These are phyloP conservation scores for Linnemannia elongata DNA, from an alignment of 192 early-diverging fungal species.

Conservation along the genomic window DNA sequence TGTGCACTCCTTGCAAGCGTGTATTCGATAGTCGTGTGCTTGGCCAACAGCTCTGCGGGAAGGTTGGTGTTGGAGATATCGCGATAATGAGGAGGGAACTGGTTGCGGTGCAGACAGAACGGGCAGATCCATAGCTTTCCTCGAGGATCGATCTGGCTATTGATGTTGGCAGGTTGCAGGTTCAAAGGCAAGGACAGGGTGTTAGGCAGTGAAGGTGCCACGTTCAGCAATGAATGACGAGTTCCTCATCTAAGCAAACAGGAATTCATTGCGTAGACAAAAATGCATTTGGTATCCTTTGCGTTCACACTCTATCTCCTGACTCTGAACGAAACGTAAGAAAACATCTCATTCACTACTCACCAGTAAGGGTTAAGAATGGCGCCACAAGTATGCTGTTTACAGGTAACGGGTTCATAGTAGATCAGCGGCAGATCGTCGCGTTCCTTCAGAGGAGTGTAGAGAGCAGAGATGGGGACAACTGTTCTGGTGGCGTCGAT, in stretches of 20 bases:
- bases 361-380: constrained; percentile 99
- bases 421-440: constrained; percentile 85
- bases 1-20: constrained; percentile 87
- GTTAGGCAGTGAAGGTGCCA: neutral
- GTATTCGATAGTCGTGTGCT: constrained; percentile 98
- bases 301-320: no score
- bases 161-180: neutral
- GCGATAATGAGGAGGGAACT: constrained; percentile 97
- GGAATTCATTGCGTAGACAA: neutral
- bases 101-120: constrained; percentile 97
- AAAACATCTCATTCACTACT: constrained; percentile 14
- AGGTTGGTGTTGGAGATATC: constrained; percentile 94
- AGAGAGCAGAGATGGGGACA: constrained; percentile 92
- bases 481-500: constrained; percentile 95
- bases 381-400: constrained; percentile 89
- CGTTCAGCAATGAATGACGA: neutral
- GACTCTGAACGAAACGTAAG: neutral
- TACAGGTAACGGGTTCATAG: constrained; percentile 99
- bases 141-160: constrained; percentile 95
- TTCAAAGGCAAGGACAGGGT: neutral
- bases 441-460: constrained; percentile 96
- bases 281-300: neutral
- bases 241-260: neutral
- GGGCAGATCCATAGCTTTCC: constrained; percentile 98
- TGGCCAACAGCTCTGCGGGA: constrained; percentile 91